Conservation (phyloP, 2,329 filamentous ascomycete species). For the Mycosphaerelloides madeirae region DNA sequence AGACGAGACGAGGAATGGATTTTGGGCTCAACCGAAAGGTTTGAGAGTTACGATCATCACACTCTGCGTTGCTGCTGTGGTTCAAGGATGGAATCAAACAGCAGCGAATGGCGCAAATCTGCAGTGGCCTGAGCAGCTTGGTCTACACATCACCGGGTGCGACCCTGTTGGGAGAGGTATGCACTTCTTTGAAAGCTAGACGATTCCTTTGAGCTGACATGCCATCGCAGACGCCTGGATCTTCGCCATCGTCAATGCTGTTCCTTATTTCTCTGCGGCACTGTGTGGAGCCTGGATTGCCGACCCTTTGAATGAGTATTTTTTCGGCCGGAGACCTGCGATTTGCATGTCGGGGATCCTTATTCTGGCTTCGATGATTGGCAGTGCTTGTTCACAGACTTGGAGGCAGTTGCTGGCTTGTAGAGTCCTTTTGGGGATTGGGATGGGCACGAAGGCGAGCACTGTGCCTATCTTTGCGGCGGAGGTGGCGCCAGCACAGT, state of each 20-base stretch:
- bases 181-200: slow-evolving; percentile 4
- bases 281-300: slow-evolving; percentile 30
- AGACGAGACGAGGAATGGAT: slow-evolving; percentile 12
- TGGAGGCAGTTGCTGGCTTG: slow-evolving; percentile 29
- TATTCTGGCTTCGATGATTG: slow-evolving; percentile 30
- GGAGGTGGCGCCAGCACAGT: slow-evolving; percentile 26
- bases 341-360: slow-evolving; percentile 29
- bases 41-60: slow-evolving; percentile 30
- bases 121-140: slow-evolving; percentile 29
- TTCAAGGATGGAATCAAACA: slow-evolving; percentile 14
- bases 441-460: slow-evolving; percentile 33
- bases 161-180: slow-evolving; percentile 6
- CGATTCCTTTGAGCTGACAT: not conserved
- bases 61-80: slow-evolving; percentile 32
- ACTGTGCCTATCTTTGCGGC: slow-evolving; percentile 32
- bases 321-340: slow-evolving; percentile 27
- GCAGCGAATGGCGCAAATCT: slow-evolving; percentile 33
- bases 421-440: slow-evolving; percentile 31
- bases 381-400: slow-evolving; percentile 24
- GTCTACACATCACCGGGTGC: slow-evolving; percentile 19
- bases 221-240: slow-evolving; percentile 19
- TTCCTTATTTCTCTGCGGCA: slow-evolving; percentile 30
- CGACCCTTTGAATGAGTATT: slow-evolving; percentile 32
- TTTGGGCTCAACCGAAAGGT: slow-evolving; percentile 30
- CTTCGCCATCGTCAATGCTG: slow-evolving; percentile 32